These are phyloP conservation scores for Colletotrichum phormii DNA, from an alignment of 2,329 filamentous ascomycete species.

Conservation along the genomic window DNA sequence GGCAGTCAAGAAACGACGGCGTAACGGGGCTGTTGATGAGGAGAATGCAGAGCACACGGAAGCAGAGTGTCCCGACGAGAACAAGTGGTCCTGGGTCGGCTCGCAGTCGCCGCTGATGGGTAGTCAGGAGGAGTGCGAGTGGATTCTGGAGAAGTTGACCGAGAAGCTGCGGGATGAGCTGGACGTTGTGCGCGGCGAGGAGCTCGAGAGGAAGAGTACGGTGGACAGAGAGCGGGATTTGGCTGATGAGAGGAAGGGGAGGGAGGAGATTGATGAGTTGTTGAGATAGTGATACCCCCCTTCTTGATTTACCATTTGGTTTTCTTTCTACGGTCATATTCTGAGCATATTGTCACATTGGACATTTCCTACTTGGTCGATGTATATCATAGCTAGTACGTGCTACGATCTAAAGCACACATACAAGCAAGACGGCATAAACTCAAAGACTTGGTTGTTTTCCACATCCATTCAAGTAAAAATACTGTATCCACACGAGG, in stretches of 20 bases:
- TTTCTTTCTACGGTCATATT: neutral
- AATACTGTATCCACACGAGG: neutral
- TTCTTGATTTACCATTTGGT: neutral
- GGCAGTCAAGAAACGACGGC: constrained; percentile 29
- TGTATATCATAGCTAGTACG: too few relatives aligned
- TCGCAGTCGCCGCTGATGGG: constrained; percentile 77
- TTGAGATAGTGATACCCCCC: constrained; percentile 10
- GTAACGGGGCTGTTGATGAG: constrained; percentile 30
- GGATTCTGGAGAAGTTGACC: constrained; percentile 76
- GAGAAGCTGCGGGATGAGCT: constrained; percentile 67
- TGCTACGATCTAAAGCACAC: neutral
- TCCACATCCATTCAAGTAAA: neutral
- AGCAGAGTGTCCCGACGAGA: constrained; percentile 44
- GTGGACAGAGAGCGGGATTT: constrained; percentile 59
- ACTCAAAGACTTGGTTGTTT: neutral
- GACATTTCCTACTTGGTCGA: too few relatives aligned
- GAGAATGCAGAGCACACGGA: neutral
- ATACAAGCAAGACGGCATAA: neutral
- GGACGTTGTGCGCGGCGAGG: constrained; percentile 47
- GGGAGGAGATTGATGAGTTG: constrained; percentile 20
- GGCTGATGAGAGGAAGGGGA: constrained; percentile 46
- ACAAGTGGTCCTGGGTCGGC: constrained; percentile 79
- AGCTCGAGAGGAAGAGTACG: neutral
- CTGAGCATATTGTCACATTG: neutral
- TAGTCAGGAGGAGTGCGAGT: constrained; percentile 75